These are phyloP conservation scores for Chenopodium berlandieri DNA, from an alignment of 148 eudicot species.

Conservation along the genomic window DNA sequence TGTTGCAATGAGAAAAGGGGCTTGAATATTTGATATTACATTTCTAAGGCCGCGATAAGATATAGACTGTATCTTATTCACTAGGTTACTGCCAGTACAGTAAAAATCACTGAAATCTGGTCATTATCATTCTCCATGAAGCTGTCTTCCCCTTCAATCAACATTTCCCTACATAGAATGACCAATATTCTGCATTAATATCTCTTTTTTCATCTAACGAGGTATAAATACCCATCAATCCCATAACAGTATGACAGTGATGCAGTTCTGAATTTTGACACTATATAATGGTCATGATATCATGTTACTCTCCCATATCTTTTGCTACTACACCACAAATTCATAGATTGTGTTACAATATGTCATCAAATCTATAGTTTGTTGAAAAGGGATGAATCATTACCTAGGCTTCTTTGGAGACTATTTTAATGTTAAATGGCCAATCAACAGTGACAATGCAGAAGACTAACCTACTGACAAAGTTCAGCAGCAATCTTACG, in stretches of 20 bases:
- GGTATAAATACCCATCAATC: neutral
- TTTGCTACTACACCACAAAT: neutral
- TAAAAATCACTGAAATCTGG: neutral
- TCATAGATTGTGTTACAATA: neutral
- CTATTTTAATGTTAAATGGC: neutral
- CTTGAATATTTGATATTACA: too few species aligned
- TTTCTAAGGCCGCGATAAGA: too few species aligned
- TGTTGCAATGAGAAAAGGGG: neutral
- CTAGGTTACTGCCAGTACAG: neutral
- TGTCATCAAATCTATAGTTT: neutral
- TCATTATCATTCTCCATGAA: neutral
- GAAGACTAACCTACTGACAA: neutral
- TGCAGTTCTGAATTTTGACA: neutral
- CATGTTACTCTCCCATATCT: too few species aligned
- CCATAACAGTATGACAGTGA: neutral
- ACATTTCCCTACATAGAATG: neutral
- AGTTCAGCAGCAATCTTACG: conserved; percentile 43
- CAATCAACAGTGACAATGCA: neutral
- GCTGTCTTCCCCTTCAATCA: neutral
- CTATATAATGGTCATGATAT: neutral
- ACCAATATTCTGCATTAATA: neutral
- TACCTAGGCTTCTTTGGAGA: neutral
- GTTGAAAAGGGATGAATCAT: neutral
- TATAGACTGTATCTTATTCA: neutral
- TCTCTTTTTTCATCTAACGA: neutral